Evolutionary conservation across 257 asterid species (phyloP).

Genomic region (Forsythia viridissima): DNA sequence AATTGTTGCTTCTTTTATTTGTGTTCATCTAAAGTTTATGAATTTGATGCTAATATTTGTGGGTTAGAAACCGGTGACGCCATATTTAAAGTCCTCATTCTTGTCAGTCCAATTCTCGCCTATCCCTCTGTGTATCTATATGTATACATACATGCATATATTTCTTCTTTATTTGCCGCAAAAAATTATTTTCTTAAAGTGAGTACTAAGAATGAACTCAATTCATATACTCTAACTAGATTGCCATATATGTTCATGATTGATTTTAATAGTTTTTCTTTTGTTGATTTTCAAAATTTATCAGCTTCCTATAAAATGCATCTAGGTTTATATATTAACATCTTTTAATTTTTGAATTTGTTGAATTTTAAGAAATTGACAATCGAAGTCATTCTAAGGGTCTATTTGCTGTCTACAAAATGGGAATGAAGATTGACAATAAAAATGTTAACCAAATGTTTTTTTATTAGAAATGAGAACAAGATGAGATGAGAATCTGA

Average conservation of each 20-base stretch:
- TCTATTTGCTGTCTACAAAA: neutral
- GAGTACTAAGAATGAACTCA: conserved; percentile 24
- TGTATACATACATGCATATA: neutral
- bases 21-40: too few species aligned
- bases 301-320: neutral
- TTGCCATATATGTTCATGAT: neutral
- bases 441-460: neutral
- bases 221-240: conserved; percentile 6
- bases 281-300: conserved; percentile 1
- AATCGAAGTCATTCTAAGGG: neutral
- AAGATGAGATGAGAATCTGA: neutral
- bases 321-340: conserved; percentile 15
- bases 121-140: neutral
- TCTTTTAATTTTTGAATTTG: conserved; percentile 6
- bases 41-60: too few species aligned
- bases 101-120: conserved; percentile 68
- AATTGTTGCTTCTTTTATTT: too few species aligned
- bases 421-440: neutral
- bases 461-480: neutral
- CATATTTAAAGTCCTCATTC: conserved; percentile 68
- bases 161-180: neutral
- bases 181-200: conserved; percentile 1
- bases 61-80: conserved; percentile 69
- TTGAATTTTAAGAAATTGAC: conserved; percentile 16
- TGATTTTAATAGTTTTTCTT: neutral